Base-by-base conservation (phyloP, 352 stramenopile genomes). In the Globisporangium cystogenes region DNA sequence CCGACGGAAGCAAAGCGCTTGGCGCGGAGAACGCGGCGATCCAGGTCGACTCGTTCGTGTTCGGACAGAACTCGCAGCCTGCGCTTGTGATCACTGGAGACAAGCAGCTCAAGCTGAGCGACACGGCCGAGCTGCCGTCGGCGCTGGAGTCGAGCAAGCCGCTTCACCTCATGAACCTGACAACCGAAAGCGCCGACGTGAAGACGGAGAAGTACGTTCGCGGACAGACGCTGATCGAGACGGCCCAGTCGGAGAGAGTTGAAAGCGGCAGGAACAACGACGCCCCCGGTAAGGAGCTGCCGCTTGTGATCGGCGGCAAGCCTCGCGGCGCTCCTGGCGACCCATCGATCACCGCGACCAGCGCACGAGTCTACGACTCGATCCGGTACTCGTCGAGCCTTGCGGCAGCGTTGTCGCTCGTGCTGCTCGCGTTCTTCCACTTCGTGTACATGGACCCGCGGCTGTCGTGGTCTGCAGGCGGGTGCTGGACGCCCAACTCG, bases 191-290 rank as follows among this genome's bases (percentile, higher is more conserved):
- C 2, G 55, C 48, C 1, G n/a, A n/a, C n/a, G n/a, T n/a, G n/a
- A n/a, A n/a, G n/a, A n/a, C n/a, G n/a, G 27, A 62, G 24, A 43
- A 62, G 18, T 76, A 74, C 47, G 50, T 74, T 16, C 65, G 65
- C 23, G 62, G 68, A 4, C 58, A 74, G 36, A 56, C 55, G 11
- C 48, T 39, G 24, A 51, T 68, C 26, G 23, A 42, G 15, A 21
- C 26, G 36, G 14, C 42, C 16, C 18, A 23, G 24, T 54, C 18
- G 3, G 44, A 37, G 16, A 5, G 16, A 5, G 44, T 16, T 1
- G 44, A 33, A 2, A 16, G n/a, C 15, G 26, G 16, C 26, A 23
- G 24, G 44, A 24, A 21, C 12, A 20, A 15, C 18, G 47, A 51
- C 26, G n/a, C 11, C 10, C n/a, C 21, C 11, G 8, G 37, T 12